These are phyloP conservation scores for Buxus sempervirens DNA, from an alignment of 164 flowering plant species.

Conservation along the genomic window DNA sequence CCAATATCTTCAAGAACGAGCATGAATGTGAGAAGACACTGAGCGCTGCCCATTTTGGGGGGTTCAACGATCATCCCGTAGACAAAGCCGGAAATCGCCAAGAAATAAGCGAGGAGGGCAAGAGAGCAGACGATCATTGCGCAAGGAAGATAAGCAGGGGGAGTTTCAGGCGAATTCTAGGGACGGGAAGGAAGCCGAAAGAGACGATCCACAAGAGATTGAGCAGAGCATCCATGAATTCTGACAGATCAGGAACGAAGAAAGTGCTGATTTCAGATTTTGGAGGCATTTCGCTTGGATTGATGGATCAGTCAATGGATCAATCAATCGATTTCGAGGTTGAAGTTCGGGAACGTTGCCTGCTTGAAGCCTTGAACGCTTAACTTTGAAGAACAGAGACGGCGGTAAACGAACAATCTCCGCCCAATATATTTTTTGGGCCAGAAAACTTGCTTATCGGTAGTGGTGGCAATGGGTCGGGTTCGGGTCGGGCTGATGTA, in stretches of 20 bases:
- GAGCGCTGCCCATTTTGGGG: conserved; percentile 90
- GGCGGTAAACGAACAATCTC: no score
- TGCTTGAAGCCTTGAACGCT: no score
- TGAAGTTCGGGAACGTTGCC: no score
- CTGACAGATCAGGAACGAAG: background rate
- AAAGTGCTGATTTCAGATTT: conserved; percentile 14
- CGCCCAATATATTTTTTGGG: no score
- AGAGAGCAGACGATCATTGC: conserved; percentile 71
- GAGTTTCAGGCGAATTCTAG: conserved; percentile 85
- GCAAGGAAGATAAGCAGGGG: conserved; percentile 75
- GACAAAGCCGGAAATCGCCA: conserved; percentile 89
- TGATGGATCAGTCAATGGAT: background rate
- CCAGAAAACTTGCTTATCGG: no score
- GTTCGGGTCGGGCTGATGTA: no score
- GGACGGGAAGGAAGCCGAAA: conserved; percentile 70
- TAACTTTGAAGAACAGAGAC: no score
- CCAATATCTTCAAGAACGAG: conserved; percentile 89
- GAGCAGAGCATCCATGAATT: conserved; percentile 63
- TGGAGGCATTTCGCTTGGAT: conserved; percentile 11
- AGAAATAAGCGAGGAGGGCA: conserved; percentile 84
- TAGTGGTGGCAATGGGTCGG: no score
- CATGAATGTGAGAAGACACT: conserved; percentile 89
- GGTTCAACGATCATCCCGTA: conserved; percentile 99
- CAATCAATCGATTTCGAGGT: background rate
- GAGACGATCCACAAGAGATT: conserved; percentile 61